Conservation (phyloP, 345 rosid genomes). For the Schrenkiella parvula region DNA sequence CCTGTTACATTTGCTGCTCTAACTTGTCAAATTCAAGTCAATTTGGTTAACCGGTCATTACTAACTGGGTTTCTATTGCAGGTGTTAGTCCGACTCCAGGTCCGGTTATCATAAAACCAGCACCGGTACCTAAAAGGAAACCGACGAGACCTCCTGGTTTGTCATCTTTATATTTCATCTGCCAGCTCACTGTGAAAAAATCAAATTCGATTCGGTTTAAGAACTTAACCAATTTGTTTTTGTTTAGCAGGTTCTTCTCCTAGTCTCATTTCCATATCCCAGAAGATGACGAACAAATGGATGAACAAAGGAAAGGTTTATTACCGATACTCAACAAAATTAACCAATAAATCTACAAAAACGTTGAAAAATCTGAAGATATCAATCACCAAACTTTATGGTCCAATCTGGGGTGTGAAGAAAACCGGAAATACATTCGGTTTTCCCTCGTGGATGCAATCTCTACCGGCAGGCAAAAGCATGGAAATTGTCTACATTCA, state of each 20-base stretch:
- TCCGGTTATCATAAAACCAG: conserved; percentile 41
- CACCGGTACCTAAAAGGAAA: conserved; percentile 36
- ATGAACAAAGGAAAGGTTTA: conserved; percentile 50
- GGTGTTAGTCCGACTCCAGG: conserved; percentile 41
- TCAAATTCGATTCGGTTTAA: neutral
- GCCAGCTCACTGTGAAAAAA: neutral
- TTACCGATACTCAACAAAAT: conserved; percentile 61
- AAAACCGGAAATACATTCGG: conserved; percentile 48
- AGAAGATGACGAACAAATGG: conserved; percentile 76
- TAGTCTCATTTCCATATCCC: conserved; percentile 48
- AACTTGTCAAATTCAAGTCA: neutral
- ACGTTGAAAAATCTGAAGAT: conserved; percentile 55
- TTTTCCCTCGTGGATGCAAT: conserved; percentile 73
- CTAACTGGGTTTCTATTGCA: neutral
- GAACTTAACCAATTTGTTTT: neutral
- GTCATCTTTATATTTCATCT: neutral
- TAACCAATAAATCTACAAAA: conserved; percentile 65
- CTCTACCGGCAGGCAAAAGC: conserved; percentile 64
- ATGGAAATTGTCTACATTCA: conserved; percentile 87
- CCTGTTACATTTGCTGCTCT: neutral
- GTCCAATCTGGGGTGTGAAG: conserved; percentile 83
- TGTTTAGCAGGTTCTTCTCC: conserved; percentile 45
- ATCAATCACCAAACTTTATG: conserved; percentile 70
- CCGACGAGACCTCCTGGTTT: conserved; percentile 62
- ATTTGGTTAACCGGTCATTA: neutral